Conservation (phyloP, 2,329 filamentous ascomycete genomes). For the Sarocladiaceae sp. region DNA sequence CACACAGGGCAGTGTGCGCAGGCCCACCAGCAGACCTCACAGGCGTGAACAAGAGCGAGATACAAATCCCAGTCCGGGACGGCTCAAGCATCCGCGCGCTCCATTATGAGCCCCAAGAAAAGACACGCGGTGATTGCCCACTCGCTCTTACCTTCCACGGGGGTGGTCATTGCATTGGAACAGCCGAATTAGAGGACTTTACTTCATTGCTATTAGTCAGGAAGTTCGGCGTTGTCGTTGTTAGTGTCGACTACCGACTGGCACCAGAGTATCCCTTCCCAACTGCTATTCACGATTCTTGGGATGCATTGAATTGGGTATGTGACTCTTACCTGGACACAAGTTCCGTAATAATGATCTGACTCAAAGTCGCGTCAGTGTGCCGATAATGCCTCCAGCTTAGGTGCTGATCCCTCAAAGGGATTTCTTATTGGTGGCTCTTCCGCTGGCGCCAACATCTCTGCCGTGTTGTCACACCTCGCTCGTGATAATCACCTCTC, state of each 20-base stretch:
- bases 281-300: conserved; percentile 41
- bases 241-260: conserved; percentile 48
- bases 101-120: background rate
- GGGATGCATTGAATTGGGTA: conserved; percentile 33
- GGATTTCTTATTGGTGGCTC: conserved; percentile 4
- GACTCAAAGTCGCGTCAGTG: background rate
- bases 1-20: background rate
- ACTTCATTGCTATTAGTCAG: background rate
- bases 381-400: background rate
- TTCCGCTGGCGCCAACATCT: conserved; percentile 4
- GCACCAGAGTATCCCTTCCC: conserved; percentile 47
- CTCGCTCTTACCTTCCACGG: conserved; percentile 40
- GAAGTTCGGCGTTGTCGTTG: conserved; percentile 29
- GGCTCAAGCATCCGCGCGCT: conserved; percentile 5
- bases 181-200: conserved; percentile 40
- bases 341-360: background rate
- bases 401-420: conserved; percentile 3
- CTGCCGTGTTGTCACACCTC: conserved; percentile 2
- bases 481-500: background rate
- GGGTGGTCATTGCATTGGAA: conserved; percentile 45
- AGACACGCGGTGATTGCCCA: background rate
- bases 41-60: conserved; percentile 1
- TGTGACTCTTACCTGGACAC: background rate
- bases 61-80: conserved; percentile 7
- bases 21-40: background rate